phyloP scores from a whole-genome alignment of 768 basidiomycete genomes.

The Suillus variegatus region DNA sequence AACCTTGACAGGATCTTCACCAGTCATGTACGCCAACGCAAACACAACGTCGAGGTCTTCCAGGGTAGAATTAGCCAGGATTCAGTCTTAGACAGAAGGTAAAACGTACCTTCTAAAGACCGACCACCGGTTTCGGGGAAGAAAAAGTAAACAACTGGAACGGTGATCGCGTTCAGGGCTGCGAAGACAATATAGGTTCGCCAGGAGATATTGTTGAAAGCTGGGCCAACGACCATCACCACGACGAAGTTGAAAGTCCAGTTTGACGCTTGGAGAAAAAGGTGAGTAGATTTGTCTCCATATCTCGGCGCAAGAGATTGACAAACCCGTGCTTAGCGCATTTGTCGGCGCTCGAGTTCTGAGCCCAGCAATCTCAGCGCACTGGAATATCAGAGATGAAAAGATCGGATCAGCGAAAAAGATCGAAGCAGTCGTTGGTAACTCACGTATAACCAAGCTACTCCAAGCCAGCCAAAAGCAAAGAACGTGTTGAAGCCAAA shows the following conservation, averaged over 20 bases:
- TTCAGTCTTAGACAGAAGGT: neutral
- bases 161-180: slow-evolving; percentile 8
- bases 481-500: slow-evolving; percentile 41
- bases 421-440: neutral
- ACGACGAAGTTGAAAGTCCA: slow-evolving; percentile 18
- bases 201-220: slow-evolving; percentile 16
- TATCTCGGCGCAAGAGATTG: neutral
- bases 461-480: slow-evolving; percentile 38
- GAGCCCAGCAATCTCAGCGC: slow-evolving; percentile 32
- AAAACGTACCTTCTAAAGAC: slow-evolving; percentile 12
- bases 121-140: slow-evolving; percentile 15
- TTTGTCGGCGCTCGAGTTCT: slow-evolving; percentile 32
- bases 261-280: slow-evolving; percentile 10
- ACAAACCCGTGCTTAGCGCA: slow-evolving; percentile 28
- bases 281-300: neutral
- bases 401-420: neutral
- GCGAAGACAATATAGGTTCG: slow-evolving; percentile 14
- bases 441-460: slow-evolving; percentile 34
- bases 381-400: slow-evolving; percentile 10
- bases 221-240: slow-evolving; percentile 16
- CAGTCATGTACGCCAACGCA: slow-evolving; percentile 35
- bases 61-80: neutral
- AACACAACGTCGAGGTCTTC: slow-evolving; percentile 37
- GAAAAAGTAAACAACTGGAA: slow-evolving; percentile 14
- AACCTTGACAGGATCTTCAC: slow-evolving; percentile 34